Evolutionary conservation across 208 protist species (phyloP), one percentile per base, ranked within the genome.

Genomic region (Kentomonas sorsogonicus): DNA sequence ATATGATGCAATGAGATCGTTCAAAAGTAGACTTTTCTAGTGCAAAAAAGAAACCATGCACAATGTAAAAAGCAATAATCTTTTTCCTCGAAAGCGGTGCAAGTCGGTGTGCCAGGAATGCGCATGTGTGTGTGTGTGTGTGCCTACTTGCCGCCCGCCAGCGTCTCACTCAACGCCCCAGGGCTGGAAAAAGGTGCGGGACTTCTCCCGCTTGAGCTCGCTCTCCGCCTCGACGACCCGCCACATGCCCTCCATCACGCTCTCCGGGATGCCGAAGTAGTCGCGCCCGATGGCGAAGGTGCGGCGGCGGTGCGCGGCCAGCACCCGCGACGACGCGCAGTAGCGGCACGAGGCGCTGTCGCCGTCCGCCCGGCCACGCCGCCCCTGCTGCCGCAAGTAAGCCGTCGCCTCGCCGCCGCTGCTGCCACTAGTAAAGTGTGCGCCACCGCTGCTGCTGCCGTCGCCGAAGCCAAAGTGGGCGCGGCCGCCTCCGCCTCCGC

Each of bases 141-240:
- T 11, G 7, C 5, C 11, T 36, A 36, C 7, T 36, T 25, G 39
- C 22, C 31, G n/a, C 11, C 15, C 57, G 4, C 20, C 44, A 20
- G n/a, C 23, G 34, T 29, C 62, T 23, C 43, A 16, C 63, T 66
- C 87, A 36, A 86, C 80, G 11, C 61, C 60, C 56, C 71, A 78
- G 18, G 75, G 71, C 47, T 85, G 66, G 0, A 77, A 79, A 0
- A 93, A 67, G 15, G 75, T 67, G 13, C 78, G 73, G 9, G 74
- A 63, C 66, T 89, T 93, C 25, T 93, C 74, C 33, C 77, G 68
- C 45, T 72, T 73, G 6, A 93, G 43, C 20, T 74, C 52, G 39
- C 72, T 38, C 71, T 93, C 82, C 33, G 73, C 75, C 60, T 84
- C 65, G 11, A 82, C 79, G 0, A 90, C 50, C 4, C 65, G 65